These are phyloP conservation scores for Dactylellina cionopaga DNA, from an alignment of 2,329 filamentous ascomycete species.

Conservation along the genomic window DNA sequence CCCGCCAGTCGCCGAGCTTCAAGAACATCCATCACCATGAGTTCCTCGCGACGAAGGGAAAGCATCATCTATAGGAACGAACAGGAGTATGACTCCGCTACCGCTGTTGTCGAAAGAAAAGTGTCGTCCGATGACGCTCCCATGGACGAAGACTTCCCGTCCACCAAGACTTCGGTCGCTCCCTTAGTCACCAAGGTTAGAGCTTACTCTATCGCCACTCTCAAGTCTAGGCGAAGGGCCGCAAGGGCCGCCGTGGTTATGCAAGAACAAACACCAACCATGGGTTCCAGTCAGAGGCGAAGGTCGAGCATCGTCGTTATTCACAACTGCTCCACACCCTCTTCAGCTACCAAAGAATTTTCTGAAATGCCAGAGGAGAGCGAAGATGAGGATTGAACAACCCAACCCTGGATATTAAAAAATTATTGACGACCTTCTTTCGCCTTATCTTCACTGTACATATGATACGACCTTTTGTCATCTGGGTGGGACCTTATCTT, in stretches of 20 bases:
- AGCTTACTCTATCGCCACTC: conserved; percentile 43
- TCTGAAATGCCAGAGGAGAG: conserved; percentile 52
- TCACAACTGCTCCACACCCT: conserved; percentile 45
- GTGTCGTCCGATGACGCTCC: conserved; percentile 31
- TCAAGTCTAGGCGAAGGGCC: conserved; percentile 31
- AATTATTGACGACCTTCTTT: conserved; percentile 4
- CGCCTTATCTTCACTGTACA: conserved; percentile 17
- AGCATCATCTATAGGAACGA: conserved; percentile 52
- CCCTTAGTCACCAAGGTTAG: conserved; percentile 46
- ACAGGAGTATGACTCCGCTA: conserved; percentile 50
- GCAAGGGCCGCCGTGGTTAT: conserved; percentile 8
- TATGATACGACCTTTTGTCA: conserved; percentile 37
- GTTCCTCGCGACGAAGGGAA: conserved; percentile 30
- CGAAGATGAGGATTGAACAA: conserved; percentile 46
- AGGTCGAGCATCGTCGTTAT: conserved; percentile 50
- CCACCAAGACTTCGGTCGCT: conserved; percentile 44
- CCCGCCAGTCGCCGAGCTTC: conserved; percentile 37
- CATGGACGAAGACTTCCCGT: conserved; percentile 50
- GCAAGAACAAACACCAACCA: conserved; percentile 48
- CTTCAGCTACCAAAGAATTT: conserved; percentile 32
- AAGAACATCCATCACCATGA: conserved; percentile 39
- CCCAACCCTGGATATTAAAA: no score
- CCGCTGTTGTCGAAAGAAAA: conserved; percentile 34
- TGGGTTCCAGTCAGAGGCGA: conserved; percentile 30
- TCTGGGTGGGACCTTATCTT: conserved; percentile 23